Percentiles rank a stretch among this genome's conserved stretches.
Conservation (phyloP, 192 early-diverging fungal genomes). For the Martensiomyces pterosporus region DNA sequence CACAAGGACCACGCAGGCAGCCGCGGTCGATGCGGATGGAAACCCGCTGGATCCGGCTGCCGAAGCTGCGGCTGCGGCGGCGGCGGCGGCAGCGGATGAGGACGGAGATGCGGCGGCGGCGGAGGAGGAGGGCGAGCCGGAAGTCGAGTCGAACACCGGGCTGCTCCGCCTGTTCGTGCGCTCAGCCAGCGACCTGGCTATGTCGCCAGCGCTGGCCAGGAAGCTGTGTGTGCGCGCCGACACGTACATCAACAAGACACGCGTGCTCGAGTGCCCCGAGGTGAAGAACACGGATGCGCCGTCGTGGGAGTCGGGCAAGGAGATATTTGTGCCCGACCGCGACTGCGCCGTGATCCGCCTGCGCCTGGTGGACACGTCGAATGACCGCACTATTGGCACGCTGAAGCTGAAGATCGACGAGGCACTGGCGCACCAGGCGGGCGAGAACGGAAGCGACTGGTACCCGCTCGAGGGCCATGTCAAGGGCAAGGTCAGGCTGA, state of each 20-base stretch:
- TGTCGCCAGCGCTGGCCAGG: constrained; percentile 36
- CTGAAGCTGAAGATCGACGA: constrained; percentile 40
- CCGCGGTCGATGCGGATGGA: constrained; percentile 32
- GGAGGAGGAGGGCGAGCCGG: constrained; percentile 47
- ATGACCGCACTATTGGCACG: constrained; percentile 27
- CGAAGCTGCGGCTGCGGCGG: constrained; percentile 14
- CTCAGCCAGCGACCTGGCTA: constrained; percentile 63
- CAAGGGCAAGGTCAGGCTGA: constrained; percentile 56
- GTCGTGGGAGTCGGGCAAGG: constrained; percentile 69
- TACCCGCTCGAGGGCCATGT: constrained; percentile 52
- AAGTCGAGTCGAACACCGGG: constrained; percentile 62
- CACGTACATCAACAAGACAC: constrained; percentile 53
- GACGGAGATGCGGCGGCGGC: constrained; percentile 35
- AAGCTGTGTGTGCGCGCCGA: constrained; percentile 55
- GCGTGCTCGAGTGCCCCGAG: constrained; percentile 55
- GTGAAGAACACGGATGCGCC: constrained; percentile 76
- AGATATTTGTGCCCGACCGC: constrained; percentile 70
- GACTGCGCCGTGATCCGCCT: constrained; percentile 57
- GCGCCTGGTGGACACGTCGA: constrained; percentile 54
- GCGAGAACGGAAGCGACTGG: constrained; percentile 60
- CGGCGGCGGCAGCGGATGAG: background rate
- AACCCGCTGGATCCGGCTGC: constrained; percentile 41
- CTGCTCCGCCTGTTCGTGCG: constrained; percentile 64
- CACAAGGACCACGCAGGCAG: constrained; percentile 34
- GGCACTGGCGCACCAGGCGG: constrained; percentile 40